Conservation (phyloP, 768 basidiomycete species). For the Obba rivulosa region DNA sequence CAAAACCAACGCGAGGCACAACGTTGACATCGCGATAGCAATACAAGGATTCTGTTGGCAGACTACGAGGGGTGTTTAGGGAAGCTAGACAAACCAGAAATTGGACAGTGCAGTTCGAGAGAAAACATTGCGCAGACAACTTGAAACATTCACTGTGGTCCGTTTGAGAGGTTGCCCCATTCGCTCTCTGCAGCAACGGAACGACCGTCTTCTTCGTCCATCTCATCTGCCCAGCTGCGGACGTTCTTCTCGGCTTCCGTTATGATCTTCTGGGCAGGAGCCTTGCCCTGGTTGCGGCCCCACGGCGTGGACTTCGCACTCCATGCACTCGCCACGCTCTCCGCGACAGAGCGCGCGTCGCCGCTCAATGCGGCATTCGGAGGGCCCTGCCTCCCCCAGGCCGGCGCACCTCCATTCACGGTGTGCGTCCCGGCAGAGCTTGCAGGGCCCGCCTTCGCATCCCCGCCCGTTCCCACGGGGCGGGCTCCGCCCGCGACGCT, state of each 20-base stretch:
- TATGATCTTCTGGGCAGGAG: background rate
- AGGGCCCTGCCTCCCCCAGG: background rate
- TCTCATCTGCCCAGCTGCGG: conserved; percentile 8
- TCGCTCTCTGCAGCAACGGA: conserved; percentile 2
- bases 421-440: no score
- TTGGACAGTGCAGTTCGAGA: no score
- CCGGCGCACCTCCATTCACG: background rate
- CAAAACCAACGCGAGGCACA: no score
- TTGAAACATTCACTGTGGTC: conserved; percentile 9
- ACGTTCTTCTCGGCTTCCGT: background rate
- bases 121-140: no score
- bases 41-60: no score
- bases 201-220: conserved; percentile 4
- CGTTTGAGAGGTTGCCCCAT: conserved; percentile 1
- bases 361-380: background rate
- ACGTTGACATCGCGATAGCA: no score
- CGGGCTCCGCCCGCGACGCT: background rate
- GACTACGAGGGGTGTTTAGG: no score
- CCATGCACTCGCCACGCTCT: background rate
- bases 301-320: background rate
- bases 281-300: background rate
- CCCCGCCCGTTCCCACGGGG: conserved; percentile 2
- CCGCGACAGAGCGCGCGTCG: conserved; percentile 6
- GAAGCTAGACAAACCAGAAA: no score
- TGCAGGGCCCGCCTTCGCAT: conserved; percentile 1